phyloP scores from a whole-genome alignment of 352 stramenopile species.

The Halophytophthora batemanensis region DNA sequence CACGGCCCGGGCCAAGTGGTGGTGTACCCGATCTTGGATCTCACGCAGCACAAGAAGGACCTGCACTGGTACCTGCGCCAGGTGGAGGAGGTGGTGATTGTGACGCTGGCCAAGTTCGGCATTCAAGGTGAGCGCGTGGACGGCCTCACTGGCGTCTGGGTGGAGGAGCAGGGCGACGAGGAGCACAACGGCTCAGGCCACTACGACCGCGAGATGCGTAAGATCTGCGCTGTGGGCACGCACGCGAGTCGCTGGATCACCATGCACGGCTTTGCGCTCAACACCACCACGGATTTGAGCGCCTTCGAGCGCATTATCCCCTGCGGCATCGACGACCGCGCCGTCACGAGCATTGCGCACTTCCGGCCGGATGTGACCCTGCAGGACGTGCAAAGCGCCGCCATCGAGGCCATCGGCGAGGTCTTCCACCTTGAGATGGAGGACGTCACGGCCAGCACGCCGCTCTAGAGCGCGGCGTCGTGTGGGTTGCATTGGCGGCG shows the following conservation, averaged over 20 bases:
- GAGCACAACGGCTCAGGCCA: slow-evolving; percentile 22
- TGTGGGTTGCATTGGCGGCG: slow-evolving; percentile 3
- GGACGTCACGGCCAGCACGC: slow-evolving; percentile 35
- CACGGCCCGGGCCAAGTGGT: slow-evolving; percentile 98
- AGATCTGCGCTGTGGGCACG: slow-evolving; percentile 96
- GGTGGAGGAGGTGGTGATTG: slow-evolving; percentile 96
- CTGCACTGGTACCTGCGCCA: slow-evolving; percentile 96
- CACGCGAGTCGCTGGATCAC: slow-evolving; percentile 97
- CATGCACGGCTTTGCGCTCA: slow-evolving; percentile 98
- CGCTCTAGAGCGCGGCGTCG: slow-evolving; percentile 27
- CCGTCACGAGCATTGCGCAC: slow-evolving; percentile 79
- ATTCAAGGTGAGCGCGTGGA: slow-evolving; percentile 89
- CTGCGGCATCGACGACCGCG: slow-evolving; percentile 93
- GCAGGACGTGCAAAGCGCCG: slow-evolving; percentile 60
- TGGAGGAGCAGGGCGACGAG: slow-evolving; percentile 52
- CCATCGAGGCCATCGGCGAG: slow-evolving; percentile 56
- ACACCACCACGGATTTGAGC: slow-evolving; percentile 91
- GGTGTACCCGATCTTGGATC: slow-evolving; percentile 96
- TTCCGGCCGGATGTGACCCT: slow-evolving; percentile 49
- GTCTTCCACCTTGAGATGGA: slow-evolving; percentile 73
- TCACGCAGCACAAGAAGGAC: slow-evolving; percentile 93
- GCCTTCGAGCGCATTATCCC: slow-evolving; percentile 96
- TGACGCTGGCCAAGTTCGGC: slow-evolving; percentile 84
- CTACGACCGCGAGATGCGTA: slow-evolving; percentile 75
- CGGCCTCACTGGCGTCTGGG: slow-evolving; percentile 96